A percentile compares a stretch with the other conserved stretches of the same genome.
Conservation (phyloP, 257 asterid species). For the Lithospermum erythrorhizon region DNA sequence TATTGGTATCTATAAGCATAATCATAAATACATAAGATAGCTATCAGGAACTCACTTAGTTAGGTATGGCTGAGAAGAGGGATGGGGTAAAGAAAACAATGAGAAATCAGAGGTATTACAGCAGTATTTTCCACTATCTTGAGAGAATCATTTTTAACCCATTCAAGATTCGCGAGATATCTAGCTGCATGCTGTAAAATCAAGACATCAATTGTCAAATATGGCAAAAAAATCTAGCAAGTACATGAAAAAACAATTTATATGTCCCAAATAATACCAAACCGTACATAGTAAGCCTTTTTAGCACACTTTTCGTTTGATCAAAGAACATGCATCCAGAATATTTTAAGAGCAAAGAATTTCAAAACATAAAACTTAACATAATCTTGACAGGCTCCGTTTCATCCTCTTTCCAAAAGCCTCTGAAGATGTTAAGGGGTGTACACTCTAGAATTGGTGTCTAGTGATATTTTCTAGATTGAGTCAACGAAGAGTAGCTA, state of each 20-base stretch:
- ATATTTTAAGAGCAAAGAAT: neutral
- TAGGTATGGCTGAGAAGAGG: constrained; percentile 2
- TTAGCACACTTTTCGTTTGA: neutral
- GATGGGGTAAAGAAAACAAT: constrained; percentile 4
- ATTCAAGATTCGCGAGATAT: constrained; percentile 96
- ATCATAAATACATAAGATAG: constrained; percentile 5
- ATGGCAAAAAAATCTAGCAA: constrained; percentile 3
- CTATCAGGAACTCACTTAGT: constrained; percentile 7
- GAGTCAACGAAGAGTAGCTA: too few species aligned
- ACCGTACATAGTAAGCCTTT: neutral
- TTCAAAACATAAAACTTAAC: neutral
- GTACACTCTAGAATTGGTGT: neutral
- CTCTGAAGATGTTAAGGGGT: neutral
- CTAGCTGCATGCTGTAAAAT: constrained; percentile 95
- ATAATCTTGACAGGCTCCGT: neutral
- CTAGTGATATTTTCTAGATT: neutral
- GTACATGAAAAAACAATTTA: constrained; percentile 1
- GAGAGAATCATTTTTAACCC: constrained; percentile 99
- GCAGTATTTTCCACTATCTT: constrained; percentile 99
- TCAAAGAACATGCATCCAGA: neutral
- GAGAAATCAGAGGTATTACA: constrained; percentile 40
- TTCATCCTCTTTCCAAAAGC: neutral
- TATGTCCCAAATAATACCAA: neutral
- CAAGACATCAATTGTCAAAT: constrained; percentile 14
- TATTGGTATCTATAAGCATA: constrained; percentile 67